Evolutionary conservation across 164 flowering plant species (phyloP), one percentile per base, ranked within the genome.

Genomic region (Stephania cephalantha): DNA sequence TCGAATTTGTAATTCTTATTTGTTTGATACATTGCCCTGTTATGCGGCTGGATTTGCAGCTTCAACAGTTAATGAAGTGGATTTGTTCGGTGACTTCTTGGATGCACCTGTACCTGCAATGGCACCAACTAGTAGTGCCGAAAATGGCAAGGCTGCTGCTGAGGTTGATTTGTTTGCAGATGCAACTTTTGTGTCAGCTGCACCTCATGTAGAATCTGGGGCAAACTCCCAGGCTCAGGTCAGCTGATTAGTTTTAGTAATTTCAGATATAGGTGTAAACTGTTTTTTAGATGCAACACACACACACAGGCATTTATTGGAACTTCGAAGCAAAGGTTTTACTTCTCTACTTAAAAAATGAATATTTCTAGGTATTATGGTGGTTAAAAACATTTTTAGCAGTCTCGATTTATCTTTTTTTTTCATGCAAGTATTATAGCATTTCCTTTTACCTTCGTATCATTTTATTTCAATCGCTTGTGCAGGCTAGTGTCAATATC

Each of bases 161-260:
- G 96, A 91, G 55, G 89, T 86, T 82, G 97, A 96, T 87, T 86
- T 92, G 29, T 96, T 96, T 85, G 95, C 90, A 76, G 94, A 94
- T 89, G 97, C 99, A 71, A 70, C 79, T 84, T 96, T 96, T 87
- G 94, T 94, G 20, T 92, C 98, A 77, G 98, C 98, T 55, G 55
- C 89, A 18, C 78, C 94, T 48, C 73, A 77, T 25, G 83, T 31
- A 48, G 87, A 81, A 76, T 74, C 80, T 70, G 83, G 63, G 70
- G 73, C 72, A 46, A 84, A 69, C 71, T 82, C 85, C 72, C 82
- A 77, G 72, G 63, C 82, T 69, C 84, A 87, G 89, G 96, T 95
- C 25, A 68, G 74, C 17, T 70, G 6, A 61, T 61, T 61, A 3
- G 9, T 61, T 61, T 61, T 61, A 4, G 66, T 61, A n/a, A 18